phyloP scores from a whole-genome alignment of 2,329 filamentous ascomycete genomes.

The Talaromyces sp. region DNA sequence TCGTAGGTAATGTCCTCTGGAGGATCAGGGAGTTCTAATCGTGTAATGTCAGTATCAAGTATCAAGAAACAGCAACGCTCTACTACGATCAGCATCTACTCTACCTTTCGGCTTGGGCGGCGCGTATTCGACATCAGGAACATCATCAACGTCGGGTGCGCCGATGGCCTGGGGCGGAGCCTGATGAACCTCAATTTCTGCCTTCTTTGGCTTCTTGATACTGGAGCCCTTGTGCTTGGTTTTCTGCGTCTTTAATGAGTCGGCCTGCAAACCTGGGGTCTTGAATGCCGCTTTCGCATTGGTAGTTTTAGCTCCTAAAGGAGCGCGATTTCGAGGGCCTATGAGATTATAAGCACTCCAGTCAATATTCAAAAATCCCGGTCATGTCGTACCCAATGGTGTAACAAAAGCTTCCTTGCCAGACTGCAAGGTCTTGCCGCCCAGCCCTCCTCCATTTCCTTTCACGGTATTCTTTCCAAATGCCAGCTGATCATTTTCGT shows the following conservation, averaged over 20 bases:
- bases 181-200: conserved; percentile 49
- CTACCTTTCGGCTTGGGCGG: conserved; percentile 64
- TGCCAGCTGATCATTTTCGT: conserved; percentile 70
- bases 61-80: neutral
- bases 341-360: neutral
- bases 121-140: conserved; percentile 84
- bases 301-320: conserved; percentile 90
- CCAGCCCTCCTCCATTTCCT: conserved; percentile 51
- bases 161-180: conserved; percentile 47
- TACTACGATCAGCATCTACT: conserved; percentile 21
- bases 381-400: conserved; percentile 63
- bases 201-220: conserved; percentile 58
- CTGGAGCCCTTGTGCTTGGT: conserved; percentile 59
- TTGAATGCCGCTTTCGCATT: conserved; percentile 77
- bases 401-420: conserved; percentile 69
- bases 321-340: conserved; percentile 69
- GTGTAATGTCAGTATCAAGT: conserved; percentile 50
- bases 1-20: conserved; percentile 47
- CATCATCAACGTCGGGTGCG: conserved; percentile 47
- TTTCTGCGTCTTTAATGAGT: conserved; percentile 59
- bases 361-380: neutral
- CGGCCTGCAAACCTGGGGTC: conserved; percentile 60
- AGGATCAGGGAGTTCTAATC: conserved; percentile 41
- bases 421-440: conserved; percentile 52
- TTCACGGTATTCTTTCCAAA: conserved; percentile 59